phyloP scores from a whole-genome alignment of 2,329 filamentous ascomycete genomes.

The Nemania serpens region DNA sequence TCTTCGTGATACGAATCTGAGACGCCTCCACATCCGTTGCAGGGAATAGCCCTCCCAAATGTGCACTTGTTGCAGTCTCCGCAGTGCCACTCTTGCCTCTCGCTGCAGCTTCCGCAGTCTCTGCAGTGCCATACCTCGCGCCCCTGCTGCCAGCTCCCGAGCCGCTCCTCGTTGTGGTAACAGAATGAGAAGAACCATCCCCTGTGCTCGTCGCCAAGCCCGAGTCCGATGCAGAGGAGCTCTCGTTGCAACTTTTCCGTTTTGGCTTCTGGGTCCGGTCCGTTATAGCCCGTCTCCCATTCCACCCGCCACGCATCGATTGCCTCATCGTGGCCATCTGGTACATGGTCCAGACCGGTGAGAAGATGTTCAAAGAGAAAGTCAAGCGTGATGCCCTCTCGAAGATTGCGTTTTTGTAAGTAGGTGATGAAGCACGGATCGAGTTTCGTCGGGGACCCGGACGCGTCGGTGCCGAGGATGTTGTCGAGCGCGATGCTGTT shows the following conservation, averaged over 20 bases:
- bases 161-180: conserved; percentile 18
- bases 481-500: conserved; percentile 27
- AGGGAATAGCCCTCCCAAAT: conserved; percentile 20
- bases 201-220: conserved; percentile 6
- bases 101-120: conserved; percentile 21
- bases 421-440: conserved; percentile 25
- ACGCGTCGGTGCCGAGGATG: conserved; percentile 20
- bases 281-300: conserved; percentile 25
- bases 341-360: conserved; percentile 25
- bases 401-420: conserved; percentile 21
- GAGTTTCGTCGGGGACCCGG: conserved; percentile 10
- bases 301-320: conserved; percentile 28
- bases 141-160: conserved; percentile 29
- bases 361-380: conserved; percentile 28
- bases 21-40: conserved; percentile 26
- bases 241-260: conserved; percentile 28
- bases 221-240: conserved; percentile 26
- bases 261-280: conserved; percentile 23
- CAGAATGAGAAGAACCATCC: conserved; percentile 31
- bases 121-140: conserved; percentile 28
- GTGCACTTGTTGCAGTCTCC: conserved; percentile 28
- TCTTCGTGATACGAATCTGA: conserved; percentile 24
- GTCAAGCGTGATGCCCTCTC: conserved; percentile 22
- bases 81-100: conserved; percentile 28
- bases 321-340: conserved; percentile 25